phyloP scores from a whole-genome alignment of 78 protist species.

The Corallochytrium limacisporum region DNA sequence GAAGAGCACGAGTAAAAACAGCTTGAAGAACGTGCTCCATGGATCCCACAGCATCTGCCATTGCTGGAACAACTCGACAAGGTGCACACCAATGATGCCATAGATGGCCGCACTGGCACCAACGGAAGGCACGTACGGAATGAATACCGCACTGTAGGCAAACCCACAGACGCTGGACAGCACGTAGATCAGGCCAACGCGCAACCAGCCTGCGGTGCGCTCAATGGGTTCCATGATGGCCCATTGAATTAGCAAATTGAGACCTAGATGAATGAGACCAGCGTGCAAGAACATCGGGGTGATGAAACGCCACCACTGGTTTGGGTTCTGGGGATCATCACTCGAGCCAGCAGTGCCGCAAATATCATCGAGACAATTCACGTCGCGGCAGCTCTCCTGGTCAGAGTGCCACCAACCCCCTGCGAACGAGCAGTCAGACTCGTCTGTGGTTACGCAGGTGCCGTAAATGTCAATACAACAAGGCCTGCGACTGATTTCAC shows the following conservation, averaged over 20 bases:
- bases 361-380: background rate
- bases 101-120: constrained; percentile 4
- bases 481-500: too few species aligned
- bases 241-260: background rate
- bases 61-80: constrained; percentile 18
- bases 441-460: too few species aligned
- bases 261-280: constrained; percentile 6
- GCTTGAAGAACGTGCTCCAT: background rate
- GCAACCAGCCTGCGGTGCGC: constrained; percentile 13
- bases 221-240: constrained; percentile 1
- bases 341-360: constrained; percentile 7
- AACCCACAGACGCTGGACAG: constrained; percentile 25
- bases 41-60: constrained; percentile 21
- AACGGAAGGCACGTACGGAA: constrained; percentile 1
- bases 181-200: constrained; percentile 9
- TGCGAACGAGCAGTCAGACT: too few species aligned
- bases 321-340: constrained; percentile 6
- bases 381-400: background rate
- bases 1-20: background rate
- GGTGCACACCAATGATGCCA: constrained; percentile 6
- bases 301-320: constrained; percentile 23
- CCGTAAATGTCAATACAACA: too few species aligned
- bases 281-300: constrained; percentile 32
- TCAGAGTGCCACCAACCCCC: too few species aligned
- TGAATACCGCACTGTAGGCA: constrained; percentile 10